Percentiles rank a stretch among this genome's conserved stretches.
phyloP scores from a whole-genome alignment of 257 asterid genomes.

The Solanum etuberosum region DNA sequence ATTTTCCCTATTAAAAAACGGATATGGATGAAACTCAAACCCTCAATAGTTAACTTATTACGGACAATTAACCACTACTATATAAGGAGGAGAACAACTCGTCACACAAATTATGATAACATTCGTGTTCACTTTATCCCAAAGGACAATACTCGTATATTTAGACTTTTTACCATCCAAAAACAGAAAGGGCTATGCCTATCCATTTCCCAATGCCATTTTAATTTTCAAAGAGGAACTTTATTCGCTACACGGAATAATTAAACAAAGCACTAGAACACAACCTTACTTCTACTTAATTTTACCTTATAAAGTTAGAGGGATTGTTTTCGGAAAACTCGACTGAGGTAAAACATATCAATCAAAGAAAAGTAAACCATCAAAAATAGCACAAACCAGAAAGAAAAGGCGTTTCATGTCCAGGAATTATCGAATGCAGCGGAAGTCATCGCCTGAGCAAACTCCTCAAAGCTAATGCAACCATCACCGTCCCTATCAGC shows the following conservation, averaged over 20 bases:
- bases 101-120: neutral
- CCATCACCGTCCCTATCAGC: constrained; percentile 73
- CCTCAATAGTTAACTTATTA: neutral
- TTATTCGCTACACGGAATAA: neutral
- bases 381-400: neutral
- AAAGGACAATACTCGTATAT: neutral
- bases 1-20: neutral
- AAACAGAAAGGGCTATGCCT: neutral
- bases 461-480: constrained; percentile 52
- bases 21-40: neutral
- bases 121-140: neutral
- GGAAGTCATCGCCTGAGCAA: constrained; percentile 61
- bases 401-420: constrained; percentile 16
- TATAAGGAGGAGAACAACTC: neutral
- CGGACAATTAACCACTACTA: neutral
- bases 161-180: neutral
- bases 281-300: too few species aligned
- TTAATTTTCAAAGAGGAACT: neutral
- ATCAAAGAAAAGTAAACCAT: neutral
- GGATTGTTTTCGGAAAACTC: neutral
- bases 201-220: neutral
- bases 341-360: too few species aligned
- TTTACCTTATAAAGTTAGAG: too few species aligned
- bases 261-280: neutral
- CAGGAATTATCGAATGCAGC: constrained; percentile 71